Evolutionary conservation across 192 early-diverging fungal genomes (phyloP).

Genomic region (Linnemannia elongata): DNA sequence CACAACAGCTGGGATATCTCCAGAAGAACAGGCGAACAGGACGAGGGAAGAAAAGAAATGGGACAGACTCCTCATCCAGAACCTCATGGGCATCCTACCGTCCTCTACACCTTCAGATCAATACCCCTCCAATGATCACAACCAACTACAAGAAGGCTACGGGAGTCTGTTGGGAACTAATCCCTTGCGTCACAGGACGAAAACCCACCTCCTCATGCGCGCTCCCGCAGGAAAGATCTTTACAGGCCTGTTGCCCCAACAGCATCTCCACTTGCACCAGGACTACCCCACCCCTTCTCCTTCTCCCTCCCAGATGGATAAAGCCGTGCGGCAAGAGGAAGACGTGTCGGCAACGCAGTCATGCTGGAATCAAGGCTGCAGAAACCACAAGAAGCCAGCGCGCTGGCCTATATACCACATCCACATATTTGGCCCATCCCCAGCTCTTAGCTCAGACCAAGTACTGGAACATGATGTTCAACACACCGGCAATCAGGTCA

Average conservation of each 20-base stretch:
- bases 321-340: background rate
- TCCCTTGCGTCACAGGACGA: background rate
- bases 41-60: slow-evolving; percentile 23
- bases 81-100: slow-evolving; percentile 30
- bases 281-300: slow-evolving; percentile 14
- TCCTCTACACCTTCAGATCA: background rate
- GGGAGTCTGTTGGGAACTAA: background rate
- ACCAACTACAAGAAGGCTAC: background rate
- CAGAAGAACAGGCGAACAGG: background rate
- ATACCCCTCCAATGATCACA: background rate
- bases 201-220: slow-evolving; percentile 30
- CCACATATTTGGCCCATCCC: slow-evolving; percentile 19
- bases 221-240: slow-evolving; percentile 16
- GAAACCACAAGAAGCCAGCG: slow-evolving; percentile 6
- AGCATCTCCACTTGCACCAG: slow-evolving; percentile 23
- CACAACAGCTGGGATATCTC: background rate
- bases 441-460: background rate
- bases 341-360: background rate
- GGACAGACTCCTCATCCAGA: slow-evolving; percentile 35
- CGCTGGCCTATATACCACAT: slow-evolving; percentile 45
- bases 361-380: background rate
- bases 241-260: slow-evolving; percentile 33
- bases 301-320: background rate
- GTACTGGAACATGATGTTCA: background rate
- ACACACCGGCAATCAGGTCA: background rate